Conservation (phyloP, 2,329 filamentous ascomycete species). For the Didymella arachidicola region DNA sequence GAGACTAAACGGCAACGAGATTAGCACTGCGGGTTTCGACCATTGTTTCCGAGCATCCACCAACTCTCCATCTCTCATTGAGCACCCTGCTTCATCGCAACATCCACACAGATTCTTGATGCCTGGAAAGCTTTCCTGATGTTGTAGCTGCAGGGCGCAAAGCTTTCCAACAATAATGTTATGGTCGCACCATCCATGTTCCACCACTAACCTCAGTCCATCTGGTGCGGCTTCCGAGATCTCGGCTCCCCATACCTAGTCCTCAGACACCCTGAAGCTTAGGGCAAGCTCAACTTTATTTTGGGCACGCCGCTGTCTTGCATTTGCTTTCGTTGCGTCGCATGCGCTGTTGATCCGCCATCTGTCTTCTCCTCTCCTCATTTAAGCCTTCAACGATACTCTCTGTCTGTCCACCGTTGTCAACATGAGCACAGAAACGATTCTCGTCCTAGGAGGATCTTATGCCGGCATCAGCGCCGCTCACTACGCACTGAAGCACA, state of each 20-base stretch:
- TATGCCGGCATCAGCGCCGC: slow-evolving; percentile 48
- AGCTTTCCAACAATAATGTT: not conserved
- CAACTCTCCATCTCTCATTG: slow-evolving; percentile 10
- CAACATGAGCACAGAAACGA: slow-evolving; percentile 47
- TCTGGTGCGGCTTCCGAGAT: slow-evolving; percentile 14
- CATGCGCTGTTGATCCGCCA: not conserved
- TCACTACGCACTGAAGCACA: slow-evolving; percentile 48
- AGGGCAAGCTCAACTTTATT: slow-evolving; percentile 21
- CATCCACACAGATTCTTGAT: too few species aligned
- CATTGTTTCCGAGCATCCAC: slow-evolving; percentile 20
- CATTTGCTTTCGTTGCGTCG: slow-evolving; percentile 11
- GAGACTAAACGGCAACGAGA: slow-evolving; percentile 8
- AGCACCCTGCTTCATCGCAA: not conserved
- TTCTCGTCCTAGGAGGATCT: slow-evolving; percentile 48
- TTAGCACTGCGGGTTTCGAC: slow-evolving; percentile 16
- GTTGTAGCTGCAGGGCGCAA: not conserved
- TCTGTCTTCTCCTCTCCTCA: not conserved
- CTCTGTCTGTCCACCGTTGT: not conserved
- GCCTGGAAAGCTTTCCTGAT: not conserved
- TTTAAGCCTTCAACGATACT: slow-evolving; percentile 9
- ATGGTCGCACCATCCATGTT: not conserved
- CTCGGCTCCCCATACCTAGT: slow-evolving; percentile 25
- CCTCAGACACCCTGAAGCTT: slow-evolving; percentile 15
- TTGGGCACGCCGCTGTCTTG: slow-evolving; percentile 20
- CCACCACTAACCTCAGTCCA: slow-evolving; percentile 9